Conservation (phyloP, 2,329 filamentous ascomycete species). For the Tolypocladium paradoxum region DNA sequence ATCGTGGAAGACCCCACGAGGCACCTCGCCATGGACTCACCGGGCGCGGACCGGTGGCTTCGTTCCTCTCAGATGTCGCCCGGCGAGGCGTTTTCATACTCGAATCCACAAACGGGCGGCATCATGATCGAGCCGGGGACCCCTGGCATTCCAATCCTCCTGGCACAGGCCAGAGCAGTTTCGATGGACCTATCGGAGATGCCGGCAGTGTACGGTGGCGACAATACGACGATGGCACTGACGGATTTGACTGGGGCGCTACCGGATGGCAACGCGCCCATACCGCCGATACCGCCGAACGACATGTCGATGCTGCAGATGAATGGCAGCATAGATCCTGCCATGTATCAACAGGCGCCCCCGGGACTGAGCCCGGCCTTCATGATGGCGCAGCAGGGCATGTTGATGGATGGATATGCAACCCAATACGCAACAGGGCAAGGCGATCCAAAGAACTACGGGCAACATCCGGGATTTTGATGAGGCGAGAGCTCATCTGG, state of each 20-base stretch:
- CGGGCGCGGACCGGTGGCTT: constrained; percentile 1
- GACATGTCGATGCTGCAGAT: constrained; percentile 8
- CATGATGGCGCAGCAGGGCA: constrained; percentile 10
- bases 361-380: constrained; percentile 7
- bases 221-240: constrained; percentile 11
- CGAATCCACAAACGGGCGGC: background rate
- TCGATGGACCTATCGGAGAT: constrained; percentile 8
- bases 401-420: constrained; percentile 10
- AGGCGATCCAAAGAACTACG: constrained; percentile 5
- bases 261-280: constrained; percentile 4
- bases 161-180: constrained; percentile 14
- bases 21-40: background rate
- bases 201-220: constrained; percentile 10
- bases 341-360: constrained; percentile 11
- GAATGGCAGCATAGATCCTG: constrained; percentile 4
- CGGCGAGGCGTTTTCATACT: background rate
- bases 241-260: constrained; percentile 10
- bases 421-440: constrained; percentile 9
- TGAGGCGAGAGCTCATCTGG: background rate
- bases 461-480: constrained; percentile 5
- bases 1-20: constrained; percentile 8
- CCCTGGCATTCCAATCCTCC: constrained; percentile 15
- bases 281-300: constrained; percentile 5
- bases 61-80: constrained; percentile 3
- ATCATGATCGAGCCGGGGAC: constrained; percentile 11